Percentiles rank a stretch among this genome's conserved stretches.
Conservation (phyloP, 1,139 yeast species). For the Taphrina flavorubra region DNA sequence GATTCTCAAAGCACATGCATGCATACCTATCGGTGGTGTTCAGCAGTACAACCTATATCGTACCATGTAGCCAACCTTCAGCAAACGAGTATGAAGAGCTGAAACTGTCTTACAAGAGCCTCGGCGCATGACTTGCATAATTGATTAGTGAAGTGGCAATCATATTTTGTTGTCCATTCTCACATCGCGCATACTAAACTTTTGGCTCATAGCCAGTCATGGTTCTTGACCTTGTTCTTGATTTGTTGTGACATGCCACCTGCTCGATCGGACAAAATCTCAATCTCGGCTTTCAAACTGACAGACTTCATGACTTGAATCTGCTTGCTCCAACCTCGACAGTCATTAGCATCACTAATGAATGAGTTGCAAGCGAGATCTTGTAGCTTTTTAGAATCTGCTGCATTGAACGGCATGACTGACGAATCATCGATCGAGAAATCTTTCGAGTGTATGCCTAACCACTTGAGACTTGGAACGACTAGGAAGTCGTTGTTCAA, state of each 20-base stretch:
- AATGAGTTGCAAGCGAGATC: constrained; percentile 3
- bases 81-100: no score
- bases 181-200: no score
- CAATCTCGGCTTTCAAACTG: constrained; percentile 33
- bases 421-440: constrained; percentile 4
- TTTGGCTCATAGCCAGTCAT: not conserved
- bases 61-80: no score
- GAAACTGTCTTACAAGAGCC: no score
- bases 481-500: constrained; percentile 40
- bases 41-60: no score
- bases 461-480: constrained; percentile 47
- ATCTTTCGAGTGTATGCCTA: constrained; percentile 50
- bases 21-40: not conserved
- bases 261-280: constrained; percentile 10
- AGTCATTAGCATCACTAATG: not conserved
- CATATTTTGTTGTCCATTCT: no score
- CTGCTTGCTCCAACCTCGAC: constrained; percentile 13
- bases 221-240: not conserved
- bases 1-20: not conserved
- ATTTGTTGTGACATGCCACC: constrained; percentile 8
- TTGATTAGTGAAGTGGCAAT: no score
- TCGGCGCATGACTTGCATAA: no score
- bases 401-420: constrained; percentile 2
- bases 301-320: not conserved
- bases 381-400: constrained; percentile 20